These are phyloP conservation scores for Scenedesmus sp. DNA, from an alignment of 163 green algal genomes.

Conservation along the genomic window DNA sequence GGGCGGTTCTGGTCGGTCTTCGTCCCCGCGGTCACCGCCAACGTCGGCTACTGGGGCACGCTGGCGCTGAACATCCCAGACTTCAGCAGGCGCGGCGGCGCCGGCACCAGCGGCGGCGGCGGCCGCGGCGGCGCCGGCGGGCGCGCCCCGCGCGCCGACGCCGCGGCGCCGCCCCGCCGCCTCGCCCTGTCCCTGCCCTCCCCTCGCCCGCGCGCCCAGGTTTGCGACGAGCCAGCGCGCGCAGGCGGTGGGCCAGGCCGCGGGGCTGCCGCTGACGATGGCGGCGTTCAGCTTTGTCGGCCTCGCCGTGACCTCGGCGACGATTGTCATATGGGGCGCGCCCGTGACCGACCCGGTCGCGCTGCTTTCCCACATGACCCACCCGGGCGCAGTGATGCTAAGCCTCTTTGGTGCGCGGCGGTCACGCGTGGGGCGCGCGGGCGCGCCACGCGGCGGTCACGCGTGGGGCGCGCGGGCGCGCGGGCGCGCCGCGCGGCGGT, in stretches of 20 bases:
- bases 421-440: no score
- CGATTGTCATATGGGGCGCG: conserved; percentile 75
- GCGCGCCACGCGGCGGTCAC: no score
- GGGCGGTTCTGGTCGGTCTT: conserved; percentile 77
- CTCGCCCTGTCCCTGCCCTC: no score
- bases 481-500: no score
- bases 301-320: conserved; percentile 80
- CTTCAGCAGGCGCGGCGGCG: conserved; percentile 60
- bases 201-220: no score
- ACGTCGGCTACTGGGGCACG: conserved; percentile 84
- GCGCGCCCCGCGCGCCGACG: no score
- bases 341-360: conserved; percentile 76
- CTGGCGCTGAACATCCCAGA: conserved; percentile 87
- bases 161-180: no score
- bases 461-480: no score
- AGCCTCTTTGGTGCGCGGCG: conserved; percentile 63
- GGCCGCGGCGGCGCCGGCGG: no score
- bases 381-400: conserved; percentile 60
- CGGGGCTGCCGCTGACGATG: conserved; percentile 84
- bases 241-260: conserved; percentile 75
- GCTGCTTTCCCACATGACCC: conserved; percentile 66
- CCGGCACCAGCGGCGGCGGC: neutral
- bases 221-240: conserved; percentile 74
- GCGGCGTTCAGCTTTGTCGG: conserved; percentile 50
- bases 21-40: conserved; percentile 71